These are phyloP conservation scores for Stemphylium lycopersici DNA, from an alignment of 2,329 filamentous ascomycete genomes.

Conservation along the genomic window DNA sequence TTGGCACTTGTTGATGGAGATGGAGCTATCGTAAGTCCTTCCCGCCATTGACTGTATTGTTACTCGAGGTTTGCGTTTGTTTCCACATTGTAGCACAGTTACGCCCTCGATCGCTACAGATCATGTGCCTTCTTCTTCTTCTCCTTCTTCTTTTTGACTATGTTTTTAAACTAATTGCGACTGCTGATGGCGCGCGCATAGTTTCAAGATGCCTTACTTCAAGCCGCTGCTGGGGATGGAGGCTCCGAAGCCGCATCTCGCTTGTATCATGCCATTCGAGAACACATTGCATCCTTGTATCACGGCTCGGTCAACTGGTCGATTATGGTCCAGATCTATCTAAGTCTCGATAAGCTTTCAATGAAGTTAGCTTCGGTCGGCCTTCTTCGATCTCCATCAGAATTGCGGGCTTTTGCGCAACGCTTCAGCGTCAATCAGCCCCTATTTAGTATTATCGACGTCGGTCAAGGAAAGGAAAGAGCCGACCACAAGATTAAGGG, in stretches of 20 bases:
- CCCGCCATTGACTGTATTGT: not conserved
- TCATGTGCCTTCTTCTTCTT: too few species aligned
- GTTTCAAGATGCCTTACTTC: conserved; percentile 55
- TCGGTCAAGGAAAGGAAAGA: conserved; percentile 54
- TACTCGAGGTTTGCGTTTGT: not conserved
- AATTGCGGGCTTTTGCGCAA: conserved; percentile 52
- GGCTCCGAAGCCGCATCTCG: conserved; percentile 55
- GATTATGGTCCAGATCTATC: conserved; percentile 55
- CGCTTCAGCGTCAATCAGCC: conserved; percentile 53
- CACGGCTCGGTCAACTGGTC: conserved; percentile 51
- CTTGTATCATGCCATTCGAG: conserved; percentile 50
- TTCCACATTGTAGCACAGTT: not conserved
- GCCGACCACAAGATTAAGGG: conserved; percentile 56
- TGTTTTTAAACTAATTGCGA: not conserved
- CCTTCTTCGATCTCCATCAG: conserved; percentile 48
- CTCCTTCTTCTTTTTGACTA: too few species aligned
- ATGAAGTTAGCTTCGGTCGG: conserved; percentile 50
- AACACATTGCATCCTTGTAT: conserved; percentile 51
- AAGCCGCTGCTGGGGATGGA: conserved; percentile 49
- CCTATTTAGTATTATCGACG: conserved; percentile 56
- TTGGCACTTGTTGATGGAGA: conserved; percentile 58
- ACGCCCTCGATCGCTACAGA: too few species aligned
- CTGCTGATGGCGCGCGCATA: conserved; percentile 15
- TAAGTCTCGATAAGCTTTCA: conserved; percentile 55
- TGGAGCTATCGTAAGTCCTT: conserved; percentile 52